Percentiles rank a stretch among this genome's conserved stretches.
Conservation (phyloP, 1,284 basidiomycete species). For the Rhodotorula sp. region DNA sequence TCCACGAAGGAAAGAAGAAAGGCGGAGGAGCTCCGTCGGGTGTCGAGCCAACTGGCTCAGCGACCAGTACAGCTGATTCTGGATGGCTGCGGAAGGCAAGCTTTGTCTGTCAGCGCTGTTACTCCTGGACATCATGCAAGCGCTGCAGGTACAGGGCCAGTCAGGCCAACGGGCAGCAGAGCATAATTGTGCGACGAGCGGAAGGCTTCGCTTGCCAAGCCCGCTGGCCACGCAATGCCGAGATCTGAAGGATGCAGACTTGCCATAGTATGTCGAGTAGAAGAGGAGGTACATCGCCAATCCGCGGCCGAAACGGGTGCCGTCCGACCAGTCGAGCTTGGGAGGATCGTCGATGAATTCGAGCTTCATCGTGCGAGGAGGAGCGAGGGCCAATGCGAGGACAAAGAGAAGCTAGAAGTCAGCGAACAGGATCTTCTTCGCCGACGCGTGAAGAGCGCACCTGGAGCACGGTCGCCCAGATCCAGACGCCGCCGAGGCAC, state of each 20-base stretch:
- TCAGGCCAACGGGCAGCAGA: too few species aligned
- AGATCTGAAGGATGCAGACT: neutral
- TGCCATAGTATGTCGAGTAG: neutral
- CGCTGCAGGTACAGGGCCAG: too few species aligned
- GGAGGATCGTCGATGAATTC: conserved; percentile 25
- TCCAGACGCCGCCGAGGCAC: conserved; percentile 46
- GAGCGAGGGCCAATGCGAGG: neutral
- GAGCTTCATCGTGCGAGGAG: neutral
- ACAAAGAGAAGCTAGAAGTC: too few species aligned
- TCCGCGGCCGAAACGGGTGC: conserved; percentile 43
- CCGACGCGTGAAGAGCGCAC: neutral
- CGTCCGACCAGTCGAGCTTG: conserved; percentile 46
- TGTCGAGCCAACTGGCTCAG: conserved; percentile 42
- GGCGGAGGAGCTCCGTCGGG: conserved; percentile 45
- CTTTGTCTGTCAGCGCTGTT: too few species aligned
- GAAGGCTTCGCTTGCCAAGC: neutral
- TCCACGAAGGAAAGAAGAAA: conserved; percentile 47
- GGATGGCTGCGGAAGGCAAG: conserved; percentile 2
- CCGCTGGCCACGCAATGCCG: neutral
- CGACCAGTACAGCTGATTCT: conserved; percentile 48
- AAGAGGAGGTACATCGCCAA: conserved; percentile 48
- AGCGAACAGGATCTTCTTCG: neutral
- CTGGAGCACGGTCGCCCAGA: conserved; percentile 49
- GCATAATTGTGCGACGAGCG: too few species aligned
- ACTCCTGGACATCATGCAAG: too few species aligned